Percentiles rank a stretch among this genome's conserved stretches.
Conservation (phyloP, 23 red algal genomes). For the Gracilaria gracilis region DNA sequence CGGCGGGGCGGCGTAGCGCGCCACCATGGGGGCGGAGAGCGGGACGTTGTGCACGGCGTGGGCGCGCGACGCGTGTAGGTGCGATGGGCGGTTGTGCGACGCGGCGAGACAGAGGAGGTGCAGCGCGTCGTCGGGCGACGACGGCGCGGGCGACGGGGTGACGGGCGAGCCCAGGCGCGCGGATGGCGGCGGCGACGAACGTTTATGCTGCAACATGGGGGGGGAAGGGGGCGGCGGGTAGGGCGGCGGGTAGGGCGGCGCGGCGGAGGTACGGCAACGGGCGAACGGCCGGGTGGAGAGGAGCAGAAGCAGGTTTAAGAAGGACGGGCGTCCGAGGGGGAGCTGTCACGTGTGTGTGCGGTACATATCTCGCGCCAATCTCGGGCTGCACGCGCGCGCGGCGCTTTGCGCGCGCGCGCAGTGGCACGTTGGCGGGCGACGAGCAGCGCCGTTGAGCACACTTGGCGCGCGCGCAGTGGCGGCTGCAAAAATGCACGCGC, state of each 20-base stretch:
- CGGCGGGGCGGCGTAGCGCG: neutral
- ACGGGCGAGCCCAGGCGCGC: slow-evolving; percentile 46
- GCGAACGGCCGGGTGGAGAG: neutral
- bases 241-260: neutral
- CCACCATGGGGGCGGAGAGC: neutral
- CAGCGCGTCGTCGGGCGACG: slow-evolving; percentile 38
- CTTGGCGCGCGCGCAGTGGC: neutral
- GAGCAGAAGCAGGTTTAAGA: neutral
- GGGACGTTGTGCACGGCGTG: neutral
- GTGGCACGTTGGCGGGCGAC: neutral
- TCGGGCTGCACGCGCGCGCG: neutral
- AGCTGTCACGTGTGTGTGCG: neutral
- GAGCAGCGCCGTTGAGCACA: slow-evolving; percentile 14
- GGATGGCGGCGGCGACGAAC: neutral
- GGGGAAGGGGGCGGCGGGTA: neutral
- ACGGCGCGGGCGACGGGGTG: slow-evolving; percentile 13
- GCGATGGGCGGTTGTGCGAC: neutral
- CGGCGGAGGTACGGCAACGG: neutral
- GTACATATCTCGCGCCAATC: slow-evolving; percentile 10
- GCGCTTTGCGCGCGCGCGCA: too few species aligned
- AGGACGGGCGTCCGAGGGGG: neutral
- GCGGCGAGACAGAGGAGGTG: slow-evolving; percentile 53
- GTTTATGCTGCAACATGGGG: neutral
- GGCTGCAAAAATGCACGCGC: neutral
- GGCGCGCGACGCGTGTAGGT: neutral